Percentiles rank a stretch among this genome's conserved stretches.
Evolutionary conservation across 371 early-diverging fungal genomes (phyloP).

Genomic region (Actinomortierella wolfii): DNA sequence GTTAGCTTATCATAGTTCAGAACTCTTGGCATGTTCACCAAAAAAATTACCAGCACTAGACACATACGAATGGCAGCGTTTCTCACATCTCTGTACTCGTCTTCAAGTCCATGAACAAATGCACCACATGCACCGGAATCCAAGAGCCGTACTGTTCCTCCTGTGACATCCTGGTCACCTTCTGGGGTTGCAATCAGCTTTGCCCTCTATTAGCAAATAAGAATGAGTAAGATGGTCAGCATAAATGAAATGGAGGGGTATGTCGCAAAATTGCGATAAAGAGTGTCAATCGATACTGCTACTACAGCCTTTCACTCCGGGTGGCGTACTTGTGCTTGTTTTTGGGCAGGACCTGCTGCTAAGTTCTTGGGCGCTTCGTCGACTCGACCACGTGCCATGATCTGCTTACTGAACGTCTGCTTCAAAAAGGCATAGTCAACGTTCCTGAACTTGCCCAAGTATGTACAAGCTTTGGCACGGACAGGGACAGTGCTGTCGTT

Average conservation of each 20-base stretch:
- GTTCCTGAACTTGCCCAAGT: slow-evolving; percentile 66
- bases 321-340: slow-evolving; percentile 36
- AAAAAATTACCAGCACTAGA: neutral
- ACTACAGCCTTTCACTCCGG: too few species aligned
- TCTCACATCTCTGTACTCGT: slow-evolving; percentile 88
- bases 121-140: slow-evolving; percentile 86
- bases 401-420: slow-evolving; percentile 79
- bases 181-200: slow-evolving; percentile 61
- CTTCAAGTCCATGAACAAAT: slow-evolving; percentile 92
- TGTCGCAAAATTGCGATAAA: too few species aligned
- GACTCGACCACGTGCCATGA: slow-evolving; percentile 64
- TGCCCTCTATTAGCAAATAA: slow-evolving; percentile 23
- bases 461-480: slow-evolving; percentile 68
- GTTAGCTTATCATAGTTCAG: neutral
- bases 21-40: neutral
- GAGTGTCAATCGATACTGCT: too few species aligned
- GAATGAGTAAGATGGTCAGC: too few species aligned
- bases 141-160: slow-evolving; percentile 66
- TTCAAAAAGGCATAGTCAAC: slow-evolving; percentile 61
- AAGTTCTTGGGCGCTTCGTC: slow-evolving; percentile 36
- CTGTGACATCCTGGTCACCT: slow-evolving; percentile 70
- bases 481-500: slow-evolving; percentile 73
- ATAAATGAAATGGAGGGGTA: too few species aligned
- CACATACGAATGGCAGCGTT: slow-evolving; percentile 77
- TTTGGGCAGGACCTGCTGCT: slow-evolving; percentile 44